These are phyloP conservation scores for Aspergillus cristatus DNA, from an alignment of 495 filamentous ascomycete species.

Conservation along the genomic window DNA sequence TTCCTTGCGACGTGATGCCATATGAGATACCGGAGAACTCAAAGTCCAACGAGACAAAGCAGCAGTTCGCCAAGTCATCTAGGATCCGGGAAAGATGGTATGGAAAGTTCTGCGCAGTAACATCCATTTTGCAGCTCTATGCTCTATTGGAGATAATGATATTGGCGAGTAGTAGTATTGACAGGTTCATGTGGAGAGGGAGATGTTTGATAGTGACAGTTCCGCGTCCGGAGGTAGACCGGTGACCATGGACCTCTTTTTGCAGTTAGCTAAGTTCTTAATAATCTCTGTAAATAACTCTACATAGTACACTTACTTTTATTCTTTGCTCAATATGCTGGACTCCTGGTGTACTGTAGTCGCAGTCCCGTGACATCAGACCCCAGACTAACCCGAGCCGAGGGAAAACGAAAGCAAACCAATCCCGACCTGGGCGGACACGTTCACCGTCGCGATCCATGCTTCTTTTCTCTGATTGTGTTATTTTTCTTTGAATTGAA, in stretches of 20 bases:
- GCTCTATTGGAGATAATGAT: not conserved
- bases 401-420: conserved; percentile 7
- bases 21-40: conserved; percentile 62
- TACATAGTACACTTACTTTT: too few relatives aligned
- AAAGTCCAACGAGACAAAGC: conserved; percentile 65
- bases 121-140: conserved; percentile 47
- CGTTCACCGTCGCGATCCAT: conserved; percentile 1
- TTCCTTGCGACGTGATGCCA: conserved; percentile 16
- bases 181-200: too few relatives aligned
- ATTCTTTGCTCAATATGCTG: too few relatives aligned
- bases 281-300: too few relatives aligned
- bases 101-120: conserved; percentile 46
- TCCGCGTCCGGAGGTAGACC: too few relatives aligned
- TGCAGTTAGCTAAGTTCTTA: conserved; percentile 1
- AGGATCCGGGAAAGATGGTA: conserved; percentile 50
- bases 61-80: conserved; percentile 44
- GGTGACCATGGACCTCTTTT: too few relatives aligned
- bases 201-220: too few relatives aligned
- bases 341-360: too few relatives aligned
- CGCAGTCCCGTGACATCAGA: conserved; percentile 10
- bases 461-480: conserved; percentile 1
- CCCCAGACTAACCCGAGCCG: conserved; percentile 10
- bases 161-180: too few relatives aligned
- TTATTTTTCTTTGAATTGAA: too few relatives aligned
- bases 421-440: not conserved